Conservation (phyloP, 169 alveolate species). For the Cryptosporidium meleagridis region DNA sequence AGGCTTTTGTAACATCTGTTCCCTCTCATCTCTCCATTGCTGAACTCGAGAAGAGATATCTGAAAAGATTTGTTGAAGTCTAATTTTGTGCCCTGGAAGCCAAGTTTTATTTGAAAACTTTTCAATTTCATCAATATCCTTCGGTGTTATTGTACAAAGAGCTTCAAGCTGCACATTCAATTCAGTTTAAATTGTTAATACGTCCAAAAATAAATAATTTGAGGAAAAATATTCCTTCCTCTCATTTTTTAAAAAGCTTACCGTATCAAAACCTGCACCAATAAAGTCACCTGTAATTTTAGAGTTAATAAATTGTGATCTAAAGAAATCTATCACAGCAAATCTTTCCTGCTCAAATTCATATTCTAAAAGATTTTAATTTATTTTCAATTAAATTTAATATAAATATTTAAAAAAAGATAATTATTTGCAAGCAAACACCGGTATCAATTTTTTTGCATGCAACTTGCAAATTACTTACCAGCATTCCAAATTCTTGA, state of each 20-base stretch:
- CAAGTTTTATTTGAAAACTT: conserved; percentile 50
- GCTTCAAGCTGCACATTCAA: conserved; percentile 40
- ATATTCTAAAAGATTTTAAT: conserved; percentile 12
- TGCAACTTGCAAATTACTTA: not conserved
- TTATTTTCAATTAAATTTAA: not conserved
- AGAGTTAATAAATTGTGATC: conserved; percentile 63
- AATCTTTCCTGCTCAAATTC: conserved; percentile 74
- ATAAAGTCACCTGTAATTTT: conserved; percentile 56
- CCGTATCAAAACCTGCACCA: conserved; percentile 67
- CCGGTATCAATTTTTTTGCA: conserved; percentile 28
- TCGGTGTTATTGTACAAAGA: conserved; percentile 56
- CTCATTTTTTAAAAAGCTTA: not conserved
- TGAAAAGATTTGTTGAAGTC: conserved; percentile 63
- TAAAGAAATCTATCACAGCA: conserved; percentile 69
- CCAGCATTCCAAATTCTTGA: conserved; percentile 71
- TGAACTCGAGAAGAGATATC: conserved; percentile 57
- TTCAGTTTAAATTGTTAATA: not conserved
- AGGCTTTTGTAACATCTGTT: conserved; percentile 25
- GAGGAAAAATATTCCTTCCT: not conserved
- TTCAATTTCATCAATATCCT: conserved; percentile 52
- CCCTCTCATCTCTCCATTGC: conserved; percentile 73
- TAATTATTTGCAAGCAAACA: not conserved
- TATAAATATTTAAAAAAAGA: not conserved
- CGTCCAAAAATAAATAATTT: not conserved
- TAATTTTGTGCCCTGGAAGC: conserved; percentile 75